phyloP scores from a whole-genome alignment of 352 stramenopile genomes.

The Pilasporangium apinafurcum region DNA sequence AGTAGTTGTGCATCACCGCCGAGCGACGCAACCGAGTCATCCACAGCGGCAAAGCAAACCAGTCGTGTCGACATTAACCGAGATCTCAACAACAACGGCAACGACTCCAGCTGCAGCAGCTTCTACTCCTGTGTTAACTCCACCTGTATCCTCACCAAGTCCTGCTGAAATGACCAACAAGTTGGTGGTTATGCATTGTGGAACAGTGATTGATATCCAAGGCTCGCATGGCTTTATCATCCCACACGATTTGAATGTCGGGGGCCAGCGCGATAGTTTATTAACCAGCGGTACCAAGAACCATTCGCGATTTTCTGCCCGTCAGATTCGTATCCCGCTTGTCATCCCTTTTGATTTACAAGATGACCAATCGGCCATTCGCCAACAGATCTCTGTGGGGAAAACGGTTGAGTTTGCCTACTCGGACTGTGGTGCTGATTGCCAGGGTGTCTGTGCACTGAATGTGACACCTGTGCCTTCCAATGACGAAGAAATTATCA shows the following conservation, averaged over 20 bases:
- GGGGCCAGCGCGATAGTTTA: slow-evolving; percentile 14
- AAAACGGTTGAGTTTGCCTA: slow-evolving; percentile 69
- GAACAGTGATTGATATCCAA: slow-evolving; percentile 74
- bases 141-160: slow-evolving; percentile 7
- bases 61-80: slow-evolving; percentile 7
- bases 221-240: slow-evolving; percentile 73
- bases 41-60: slow-evolving; percentile 5
- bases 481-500: slow-evolving; percentile 44
- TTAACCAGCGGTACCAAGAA: slow-evolving; percentile 9
- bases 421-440: slow-evolving; percentile 13
- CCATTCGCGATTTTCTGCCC: slow-evolving; percentile 2
- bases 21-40: slow-evolving; percentile 3
- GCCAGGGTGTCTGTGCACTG: slow-evolving; percentile 23
- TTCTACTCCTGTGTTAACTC: not conserved
- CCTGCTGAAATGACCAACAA: slow-evolving; percentile 34
- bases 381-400: slow-evolving; percentile 49
- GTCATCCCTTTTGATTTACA: slow-evolving; percentile 65
- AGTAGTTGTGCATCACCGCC: slow-evolving; percentile 10
- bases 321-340: slow-evolving; percentile 45
- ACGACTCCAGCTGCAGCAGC: slow-evolving; percentile 8
- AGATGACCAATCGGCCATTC: slow-evolving; percentile 26
- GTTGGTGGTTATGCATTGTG: slow-evolving; percentile 66
- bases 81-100: slow-evolving; percentile 14
- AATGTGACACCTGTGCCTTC: slow-evolving; percentile 59
- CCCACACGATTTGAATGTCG: slow-evolving; percentile 59